phyloP scores from a whole-genome alignment of 768 basidiomycete genomes.

The Pleurotus ostreatus region DNA sequence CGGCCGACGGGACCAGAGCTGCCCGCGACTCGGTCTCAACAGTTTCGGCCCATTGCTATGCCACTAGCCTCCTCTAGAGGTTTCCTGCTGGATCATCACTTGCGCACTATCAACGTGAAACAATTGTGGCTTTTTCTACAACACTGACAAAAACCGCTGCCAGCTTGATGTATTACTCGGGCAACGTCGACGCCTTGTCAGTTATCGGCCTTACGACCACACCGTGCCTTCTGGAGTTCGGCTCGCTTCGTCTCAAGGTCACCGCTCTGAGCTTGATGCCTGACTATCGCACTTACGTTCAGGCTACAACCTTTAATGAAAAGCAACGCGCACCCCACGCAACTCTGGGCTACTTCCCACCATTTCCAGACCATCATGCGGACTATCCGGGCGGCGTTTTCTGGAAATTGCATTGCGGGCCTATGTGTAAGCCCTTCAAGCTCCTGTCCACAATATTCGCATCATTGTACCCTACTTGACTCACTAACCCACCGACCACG shows the following conservation, averaged over 20 bases:
- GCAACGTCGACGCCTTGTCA: not conserved
- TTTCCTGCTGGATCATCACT: not conserved
- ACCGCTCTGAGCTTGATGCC: not conserved
- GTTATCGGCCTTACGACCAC: not conserved
- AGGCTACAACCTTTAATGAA: not conserved
- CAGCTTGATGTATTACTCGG: not conserved
- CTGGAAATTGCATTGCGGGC: too few species aligned
- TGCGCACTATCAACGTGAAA: not conserved
- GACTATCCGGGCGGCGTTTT: not conserved
- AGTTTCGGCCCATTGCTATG: not conserved
- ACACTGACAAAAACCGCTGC: not conserved
- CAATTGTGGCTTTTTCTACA: not conserved
- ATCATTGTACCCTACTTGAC: too few species aligned
- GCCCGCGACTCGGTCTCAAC: not conserved
- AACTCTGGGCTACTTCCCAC: not conserved
- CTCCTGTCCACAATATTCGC: too few species aligned
- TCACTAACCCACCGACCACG: too few species aligned
- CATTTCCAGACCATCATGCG: constrained; percentile 2
- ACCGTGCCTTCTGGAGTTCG: not conserved
- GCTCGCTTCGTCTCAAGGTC: not conserved
- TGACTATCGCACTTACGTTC: not conserved
- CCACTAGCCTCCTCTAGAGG: constrained; percentile 2
- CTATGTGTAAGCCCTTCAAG: too few species aligned
- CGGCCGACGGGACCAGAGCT: not conserved
- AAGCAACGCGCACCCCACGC: not conserved